Evolutionary conservation across 2,329 filamentous ascomycete genomes (phyloP).

Genomic region (Nemania sp.): DNA sequence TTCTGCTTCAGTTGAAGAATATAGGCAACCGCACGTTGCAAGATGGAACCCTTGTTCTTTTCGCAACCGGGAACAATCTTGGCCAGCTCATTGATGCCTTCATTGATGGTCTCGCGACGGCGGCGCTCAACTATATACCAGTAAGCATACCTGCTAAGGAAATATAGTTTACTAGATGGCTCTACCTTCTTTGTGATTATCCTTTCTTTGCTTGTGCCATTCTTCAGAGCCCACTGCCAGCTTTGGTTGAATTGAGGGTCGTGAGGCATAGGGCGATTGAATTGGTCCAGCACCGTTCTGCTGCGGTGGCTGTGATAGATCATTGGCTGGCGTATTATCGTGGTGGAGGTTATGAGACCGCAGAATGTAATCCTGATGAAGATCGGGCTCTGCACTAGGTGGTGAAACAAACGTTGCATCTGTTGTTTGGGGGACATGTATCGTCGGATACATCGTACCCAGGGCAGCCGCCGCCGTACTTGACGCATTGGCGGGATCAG

Average conservation of each 20-base stretch:
- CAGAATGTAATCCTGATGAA: constrained; percentile 41
- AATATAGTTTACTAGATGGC: not conserved
- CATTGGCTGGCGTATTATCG: constrained; percentile 35
- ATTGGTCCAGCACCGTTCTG: constrained; percentile 47
- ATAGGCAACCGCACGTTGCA: constrained; percentile 90
- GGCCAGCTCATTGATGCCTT: constrained; percentile 96
- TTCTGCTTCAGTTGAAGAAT: constrained; percentile 95
- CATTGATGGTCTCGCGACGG: constrained; percentile 96
- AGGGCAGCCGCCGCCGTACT: constrained; percentile 63
- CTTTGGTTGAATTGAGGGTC: constrained; percentile 59
- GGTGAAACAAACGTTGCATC: constrained; percentile 65
- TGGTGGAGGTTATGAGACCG: constrained; percentile 44
- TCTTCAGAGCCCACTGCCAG: constrained; percentile 93
- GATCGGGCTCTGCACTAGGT: constrained; percentile 43
- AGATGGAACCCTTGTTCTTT: constrained; percentile 97
- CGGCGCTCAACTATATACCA: constrained; percentile 78
- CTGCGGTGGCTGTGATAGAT: constrained; percentile 31
- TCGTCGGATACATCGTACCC: constrained; percentile 60
- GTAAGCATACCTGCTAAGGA: constrained; percentile 21
- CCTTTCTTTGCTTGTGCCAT: constrained; percentile 96
- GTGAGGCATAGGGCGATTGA: constrained; percentile 35
- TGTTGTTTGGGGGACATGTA: constrained; percentile 60
- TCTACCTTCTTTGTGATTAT: constrained; percentile 97
- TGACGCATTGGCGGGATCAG: constrained; percentile 57
- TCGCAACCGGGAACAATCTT: constrained; percentile 98